phyloP scores from a whole-genome alignment of 1,139 yeast genomes.

The Hyphopichia khmerensis region DNA sequence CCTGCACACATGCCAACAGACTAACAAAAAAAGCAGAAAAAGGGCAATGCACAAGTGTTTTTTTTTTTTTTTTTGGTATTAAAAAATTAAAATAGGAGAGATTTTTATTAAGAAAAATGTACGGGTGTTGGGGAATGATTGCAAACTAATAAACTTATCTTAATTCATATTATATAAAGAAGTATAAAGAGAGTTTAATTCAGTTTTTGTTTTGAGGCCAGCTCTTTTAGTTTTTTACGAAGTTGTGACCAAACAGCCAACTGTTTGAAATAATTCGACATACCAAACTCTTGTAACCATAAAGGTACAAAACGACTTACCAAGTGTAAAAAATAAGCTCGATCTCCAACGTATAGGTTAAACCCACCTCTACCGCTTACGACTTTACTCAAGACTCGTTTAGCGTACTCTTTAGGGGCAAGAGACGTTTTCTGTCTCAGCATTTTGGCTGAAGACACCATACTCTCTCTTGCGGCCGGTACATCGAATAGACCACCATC shows the following conservation, averaged over 20 bases:
- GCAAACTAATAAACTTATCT: no score
- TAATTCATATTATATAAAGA: no score
- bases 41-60: background rate
- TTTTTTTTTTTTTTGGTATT: no score
- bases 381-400: slow-evolving; percentile 25
- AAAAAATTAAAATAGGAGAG: no score
- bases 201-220: no score
- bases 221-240: slow-evolving; percentile 1
- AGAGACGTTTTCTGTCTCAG: slow-evolving; percentile 20
- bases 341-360: slow-evolving; percentile 30
- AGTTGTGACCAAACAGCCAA: slow-evolving; percentile 17
- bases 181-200: no score
- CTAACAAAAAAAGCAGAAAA: no score
- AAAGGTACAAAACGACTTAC: slow-evolving; percentile 26
- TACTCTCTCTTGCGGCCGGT: slow-evolving; percentile 28
- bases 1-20: no score
- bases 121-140: no score
- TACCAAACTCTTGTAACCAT: slow-evolving; percentile 24
- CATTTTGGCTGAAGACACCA: slow-evolving; percentile 24
- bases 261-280: slow-evolving; percentile 33
- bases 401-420: slow-evolving; percentile 29
- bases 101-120: no score
- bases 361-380: slow-evolving; percentile 19
- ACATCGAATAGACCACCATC: slow-evolving; percentile 25
- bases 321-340: slow-evolving; percentile 21